Evolutionary conservation across 1,284 basidiomycete species (phyloP).

Genomic region (Phlebopus sp.): DNA sequence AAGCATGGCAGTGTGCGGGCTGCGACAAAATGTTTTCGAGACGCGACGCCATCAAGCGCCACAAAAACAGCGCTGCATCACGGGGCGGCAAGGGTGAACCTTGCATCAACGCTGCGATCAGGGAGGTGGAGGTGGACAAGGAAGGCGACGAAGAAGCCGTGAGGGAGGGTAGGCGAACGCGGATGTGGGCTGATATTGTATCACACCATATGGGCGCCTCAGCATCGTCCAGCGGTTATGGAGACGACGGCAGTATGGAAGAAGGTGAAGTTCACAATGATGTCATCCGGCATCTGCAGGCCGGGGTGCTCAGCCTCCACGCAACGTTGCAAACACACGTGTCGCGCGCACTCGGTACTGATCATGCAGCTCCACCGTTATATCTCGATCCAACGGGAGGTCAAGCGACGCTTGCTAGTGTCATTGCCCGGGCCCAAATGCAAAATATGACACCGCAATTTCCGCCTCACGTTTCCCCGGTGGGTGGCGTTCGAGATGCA

Average conservation of each 20-base stretch:
- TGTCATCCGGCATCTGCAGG: conserved; percentile 51
- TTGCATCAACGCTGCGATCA: conserved; percentile 54
- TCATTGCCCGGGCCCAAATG: conserved; percentile 61
- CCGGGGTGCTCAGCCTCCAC: conserved; percentile 54
- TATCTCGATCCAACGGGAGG: conserved; percentile 45
- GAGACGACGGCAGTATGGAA: conserved; percentile 41
- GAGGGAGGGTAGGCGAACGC: conserved; percentile 54
- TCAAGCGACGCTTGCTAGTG: conserved; percentile 63
- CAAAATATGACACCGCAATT: conserved; percentile 34
- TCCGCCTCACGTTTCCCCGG: conserved; percentile 8
- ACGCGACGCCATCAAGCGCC: conserved; percentile 72
- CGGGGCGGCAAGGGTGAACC: conserved; percentile 45
- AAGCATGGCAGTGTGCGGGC: conserved; percentile 66
- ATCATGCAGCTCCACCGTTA: conserved; percentile 29
- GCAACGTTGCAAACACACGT: conserved; percentile 57
- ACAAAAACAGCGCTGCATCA: conserved; percentile 55
- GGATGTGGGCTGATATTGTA: conserved; percentile 59
- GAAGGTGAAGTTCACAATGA: conserved; percentile 61
- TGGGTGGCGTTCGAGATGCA: conserved; percentile 5
- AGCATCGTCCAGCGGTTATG: conserved; percentile 25
- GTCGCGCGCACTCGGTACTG: conserved; percentile 49
- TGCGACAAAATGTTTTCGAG: conserved; percentile 72
- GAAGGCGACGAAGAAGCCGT: conserved; percentile 48
- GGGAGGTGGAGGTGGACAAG: conserved; percentile 57
- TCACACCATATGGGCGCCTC: conserved; percentile 32